Conservation (phyloP, 371 early-diverging fungal species). For the Rhizopus sp. region DNA sequence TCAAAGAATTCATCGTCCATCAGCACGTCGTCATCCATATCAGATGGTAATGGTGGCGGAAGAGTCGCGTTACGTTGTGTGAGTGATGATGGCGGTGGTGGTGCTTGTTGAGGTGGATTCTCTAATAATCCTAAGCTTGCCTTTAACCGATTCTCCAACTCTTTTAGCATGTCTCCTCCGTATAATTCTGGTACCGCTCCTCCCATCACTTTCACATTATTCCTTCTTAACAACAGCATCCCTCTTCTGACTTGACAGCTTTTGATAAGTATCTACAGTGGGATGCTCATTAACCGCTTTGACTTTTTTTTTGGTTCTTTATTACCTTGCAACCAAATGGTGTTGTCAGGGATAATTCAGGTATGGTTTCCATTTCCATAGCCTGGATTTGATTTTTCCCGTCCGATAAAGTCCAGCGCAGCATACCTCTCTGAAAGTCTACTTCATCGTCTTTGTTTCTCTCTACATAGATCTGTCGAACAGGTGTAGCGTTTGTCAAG, state of each 20-base stretch:
- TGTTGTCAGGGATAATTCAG: constrained; percentile 29
- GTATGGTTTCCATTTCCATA: constrained; percentile 34
- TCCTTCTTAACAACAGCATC: constrained; percentile 29
- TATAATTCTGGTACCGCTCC: constrained; percentile 33
- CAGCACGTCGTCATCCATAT: neutral
- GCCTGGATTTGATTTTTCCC: constrained; percentile 35
- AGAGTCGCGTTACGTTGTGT: neutral
- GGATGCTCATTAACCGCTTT: too few species aligned
- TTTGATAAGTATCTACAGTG: constrained; percentile 39
- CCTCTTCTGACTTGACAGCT: constrained; percentile 37
- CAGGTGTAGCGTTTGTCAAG: constrained; percentile 23
- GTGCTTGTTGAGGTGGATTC: constrained; percentile 3
- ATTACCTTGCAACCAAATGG: constrained; percentile 49
- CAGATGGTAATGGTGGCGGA: neutral
- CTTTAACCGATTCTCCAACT: constrained; percentile 31
- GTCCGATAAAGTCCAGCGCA: constrained; percentile 42
- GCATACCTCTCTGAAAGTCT: constrained; percentile 32
- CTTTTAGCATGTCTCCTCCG: constrained; percentile 32
- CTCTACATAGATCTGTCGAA: constrained; percentile 31
- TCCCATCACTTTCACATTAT: constrained; percentile 34
- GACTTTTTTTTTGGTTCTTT: too few species aligned
- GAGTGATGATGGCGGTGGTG: neutral
- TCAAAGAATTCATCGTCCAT: constrained; percentile 7
- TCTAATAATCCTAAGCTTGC: constrained; percentile 17
- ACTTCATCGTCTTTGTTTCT: constrained; percentile 20